Evolutionary conservation across 1,284 basidiomycete genomes (phyloP), one percentile per base, ranked within the genome.

Genomic region (Heterobasidion irregulare): DNA sequence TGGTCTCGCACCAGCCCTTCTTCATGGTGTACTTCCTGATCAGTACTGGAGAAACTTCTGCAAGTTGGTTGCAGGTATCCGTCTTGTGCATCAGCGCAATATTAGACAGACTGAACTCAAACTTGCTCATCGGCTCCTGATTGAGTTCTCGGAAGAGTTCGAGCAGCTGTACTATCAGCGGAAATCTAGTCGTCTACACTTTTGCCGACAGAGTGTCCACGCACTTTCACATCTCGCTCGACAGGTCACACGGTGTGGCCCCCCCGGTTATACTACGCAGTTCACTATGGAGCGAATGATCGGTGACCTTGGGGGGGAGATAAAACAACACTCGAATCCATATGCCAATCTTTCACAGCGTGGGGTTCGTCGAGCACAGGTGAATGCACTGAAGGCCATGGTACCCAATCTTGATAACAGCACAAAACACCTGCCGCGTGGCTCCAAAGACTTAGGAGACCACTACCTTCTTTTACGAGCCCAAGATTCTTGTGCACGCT

Each of bases 351-450:
- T 67, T 8, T 45, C 59, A 1, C 34, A 62, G 6, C 55, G 56
- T 13, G 61, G 50, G 2, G 43, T 63, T 1, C 50, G 54, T 8
- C 53, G 57, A 2, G 46, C 49, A 10, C 57, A 61, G 46, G 33
- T 57, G 15, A 63, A 61, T 45, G 64, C 63, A 5, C 47, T 66
- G 15, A 58, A 61, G 45, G 55, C 62, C 0, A 61, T 62, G 54
- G 16, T 56, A 10, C 62, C 64, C 0, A 52, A 50, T 1, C 56
- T 66, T 1, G 18, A 16, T 26, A 34, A 34, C 9, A n/a, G 16
- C 13, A 8, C 53, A 43, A n/a, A 18, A 53, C 13, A 45, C 26
- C 8, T 47, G 4, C 55, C 59, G 13, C 45, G 33, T 13, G 54
- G 56, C 10, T 34, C 54, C 1, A 32, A 19, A 15, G 47, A 45